Evolutionary conservation across 1,284 basidiomycete genomes (phyloP), one percentile per base, ranked within the genome.

Genomic region (Leccinum pachyderme): DNA sequence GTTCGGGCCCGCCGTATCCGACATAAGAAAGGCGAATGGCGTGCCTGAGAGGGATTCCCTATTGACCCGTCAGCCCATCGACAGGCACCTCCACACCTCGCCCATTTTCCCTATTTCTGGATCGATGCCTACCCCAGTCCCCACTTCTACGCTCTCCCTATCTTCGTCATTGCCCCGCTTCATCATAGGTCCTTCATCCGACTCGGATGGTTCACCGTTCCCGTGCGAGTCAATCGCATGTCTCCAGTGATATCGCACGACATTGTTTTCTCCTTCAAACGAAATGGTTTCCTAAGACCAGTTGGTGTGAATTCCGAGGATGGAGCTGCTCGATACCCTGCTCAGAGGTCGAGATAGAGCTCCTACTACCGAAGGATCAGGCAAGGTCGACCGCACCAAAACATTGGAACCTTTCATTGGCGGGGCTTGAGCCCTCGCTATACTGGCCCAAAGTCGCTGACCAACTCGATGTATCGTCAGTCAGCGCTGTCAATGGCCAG

Each of bases 331-430:
- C 6, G 47, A 53, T 5, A 68, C 37, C 9, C 56, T 5, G 66
- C 37, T 7, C 56, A 56, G 49, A 67, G 57, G 45, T 66, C 55
- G 12, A 64, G 55, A 37, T 48, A 64, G 15, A 59, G 49, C 25
- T 13, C 35, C 35, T 9, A 37, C n/a, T 1, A 18, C n/a, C n/a
- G 35, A 37, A 11, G 56, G n/a, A 46, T 55, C 50, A 25, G 52
- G 49, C 7, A 46, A 51, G 31, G 62, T 68, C 7, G 51, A 61
- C 29, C 63, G 60, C 22, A 64, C 58, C 11, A 62, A 45, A 15
- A 64, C 61, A 11, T 62, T 53, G 6, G 61, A 69, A 31, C 64
- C 57, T 41, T 65, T 61, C 13, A n/a, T 55, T 5, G 53, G 63
- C 24, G 32, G 47, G 11, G 35, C 52, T 22, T 56, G 57, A 4